Conservation (phyloP, 2,329 filamentous ascomycete species). For the Trichoderma oligosporum region DNA sequence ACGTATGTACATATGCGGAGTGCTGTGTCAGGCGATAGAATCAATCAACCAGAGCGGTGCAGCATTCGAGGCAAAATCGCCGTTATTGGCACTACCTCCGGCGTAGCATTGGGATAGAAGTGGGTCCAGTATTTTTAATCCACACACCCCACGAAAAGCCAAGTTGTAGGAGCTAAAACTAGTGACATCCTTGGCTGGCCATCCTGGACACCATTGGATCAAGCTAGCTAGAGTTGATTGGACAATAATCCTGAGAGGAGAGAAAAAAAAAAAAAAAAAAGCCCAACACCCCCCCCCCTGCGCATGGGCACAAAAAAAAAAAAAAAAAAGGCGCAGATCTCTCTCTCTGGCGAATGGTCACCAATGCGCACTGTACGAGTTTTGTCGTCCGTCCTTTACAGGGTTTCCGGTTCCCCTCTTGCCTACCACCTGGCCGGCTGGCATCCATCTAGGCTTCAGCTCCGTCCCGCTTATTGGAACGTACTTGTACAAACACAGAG, state of each 20-base stretch:
- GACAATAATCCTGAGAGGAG: conserved; percentile 18
- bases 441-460: conserved; percentile 20
- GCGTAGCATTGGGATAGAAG: conserved; percentile 17
- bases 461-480: conserved; percentile 10
- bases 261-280: conserved; percentile 23
- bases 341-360: neutral
- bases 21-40: conserved; percentile 13
- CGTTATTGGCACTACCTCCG: conserved; percentile 20
- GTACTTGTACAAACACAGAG: conserved; percentile 11
- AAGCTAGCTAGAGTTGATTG: conserved; percentile 26
- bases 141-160: conserved; percentile 15
- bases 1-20: conserved; percentile 12
- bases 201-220: conserved; percentile 28
- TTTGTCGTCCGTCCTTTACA: no score
- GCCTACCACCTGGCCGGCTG: conserved; percentile 7
- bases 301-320: no score
- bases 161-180: conserved; percentile 7
- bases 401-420: neutral
- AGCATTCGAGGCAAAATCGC: conserved; percentile 14
- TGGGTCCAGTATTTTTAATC: neutral
- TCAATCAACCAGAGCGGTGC: neutral
- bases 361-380: neutral
- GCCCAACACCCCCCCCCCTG: conserved; percentile 30
- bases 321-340: conserved; percentile 33
- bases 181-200: conserved; percentile 25